Percentiles rank a stretch among this genome's conserved stretches.
Evolutionary conservation across 805 yeast species (phyloP).

Genomic region (Hyphopichia homilentoma): DNA sequence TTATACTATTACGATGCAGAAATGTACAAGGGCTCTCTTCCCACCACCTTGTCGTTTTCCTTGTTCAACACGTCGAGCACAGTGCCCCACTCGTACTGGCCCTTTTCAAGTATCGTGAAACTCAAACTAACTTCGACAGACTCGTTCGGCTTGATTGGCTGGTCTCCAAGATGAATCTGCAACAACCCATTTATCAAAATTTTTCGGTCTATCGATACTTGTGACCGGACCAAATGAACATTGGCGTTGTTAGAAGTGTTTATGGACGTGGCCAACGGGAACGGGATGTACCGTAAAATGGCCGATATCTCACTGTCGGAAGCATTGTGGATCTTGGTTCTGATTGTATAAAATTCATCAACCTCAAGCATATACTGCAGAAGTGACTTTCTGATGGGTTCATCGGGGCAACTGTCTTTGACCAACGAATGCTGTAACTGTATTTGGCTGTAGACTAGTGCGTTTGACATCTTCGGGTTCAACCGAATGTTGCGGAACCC

Average conservation of each 20-base stretch:
- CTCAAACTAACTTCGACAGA: slow-evolving; percentile 45
- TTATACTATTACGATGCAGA: slow-evolving; percentile 22
- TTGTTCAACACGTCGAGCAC: slow-evolving; percentile 25
- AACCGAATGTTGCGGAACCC: slow-evolving; percentile 67
- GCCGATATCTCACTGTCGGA: slow-evolving; percentile 44
- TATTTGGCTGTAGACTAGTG: slow-evolving; percentile 48
- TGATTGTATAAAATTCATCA: slow-evolving; percentile 51
- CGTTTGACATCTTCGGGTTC: slow-evolving; percentile 55
- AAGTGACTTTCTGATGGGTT: slow-evolving; percentile 17
- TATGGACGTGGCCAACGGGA: slow-evolving; percentile 15
- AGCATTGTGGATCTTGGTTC: slow-evolving; percentile 48
- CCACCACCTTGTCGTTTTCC: slow-evolving; percentile 14
- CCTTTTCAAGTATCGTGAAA: slow-evolving; percentile 65
- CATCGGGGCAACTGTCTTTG: slow-evolving; percentile 10
- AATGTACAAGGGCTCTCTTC: slow-evolving; percentile 31
- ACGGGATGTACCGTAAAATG: slow-evolving; percentile 57
- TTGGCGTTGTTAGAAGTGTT: slow-evolving; percentile 4
- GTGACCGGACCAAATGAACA: slow-evolving; percentile 17
- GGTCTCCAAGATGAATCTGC: slow-evolving; percentile 47
- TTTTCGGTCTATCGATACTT: slow-evolving; percentile 45
- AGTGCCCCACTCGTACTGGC: slow-evolving; percentile 77
- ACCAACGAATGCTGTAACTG: slow-evolving; percentile 33
- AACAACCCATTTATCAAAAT: slow-evolving; percentile 70
- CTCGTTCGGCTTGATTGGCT: slow-evolving; percentile 41
- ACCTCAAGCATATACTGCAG: slow-evolving; percentile 29